Base-by-base conservation (phyloP, 2,329 filamentous ascomycete genomes). In the Penicillium sp. region DNA sequence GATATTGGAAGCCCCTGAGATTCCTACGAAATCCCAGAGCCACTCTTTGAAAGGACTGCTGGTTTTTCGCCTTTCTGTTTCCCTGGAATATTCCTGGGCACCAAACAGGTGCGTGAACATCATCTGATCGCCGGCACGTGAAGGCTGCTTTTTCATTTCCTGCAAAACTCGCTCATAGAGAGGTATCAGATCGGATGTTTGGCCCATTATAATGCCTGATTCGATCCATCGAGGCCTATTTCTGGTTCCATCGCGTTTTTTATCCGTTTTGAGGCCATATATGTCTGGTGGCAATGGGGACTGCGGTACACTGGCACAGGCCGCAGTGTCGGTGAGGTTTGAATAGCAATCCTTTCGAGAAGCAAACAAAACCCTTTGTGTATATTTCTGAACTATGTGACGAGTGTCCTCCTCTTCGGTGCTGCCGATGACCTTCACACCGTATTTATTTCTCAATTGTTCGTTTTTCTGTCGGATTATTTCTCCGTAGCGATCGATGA, bases 401-500 rank as follows among this genome's bases (percentile, higher is more conserved):
- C 38, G 26, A 12, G 64, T 55, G 26, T 61, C 56, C 16, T 54
- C 58, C 12, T 50, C 59, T 54, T 49, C 61, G 57, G 45, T 59
- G 59, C 58, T 57, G 47, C 66, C 61, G 45, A 68, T 57, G n/a
- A 60, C 59, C 40, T 64, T 63, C 52, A 52, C 68, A 2, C 80
- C 80, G 60, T 84, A 83, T 40, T 75, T 77, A 51, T 75, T 68
- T 35, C 73, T 70, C 43, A 87, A 69, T 24, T 79, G 76, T 30
- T 70, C 67, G 60, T 88, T 83, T 26, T 79, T 81, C 51, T 77
- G 75, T n/a, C 75, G 71, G 18, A 81, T 66, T 16, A 83, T 71
- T 14, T 76, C 71, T 61, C 84, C 81, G 67, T 88, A 89, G 45
- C 86, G 79, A 61, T 80, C 73, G 24, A 89, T 79, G 61, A 89